These are phyloP conservation scores for Alternaria gansuensis DNA, from an alignment of 2,329 filamentous ascomycete genomes.

Conservation along the genomic window DNA sequence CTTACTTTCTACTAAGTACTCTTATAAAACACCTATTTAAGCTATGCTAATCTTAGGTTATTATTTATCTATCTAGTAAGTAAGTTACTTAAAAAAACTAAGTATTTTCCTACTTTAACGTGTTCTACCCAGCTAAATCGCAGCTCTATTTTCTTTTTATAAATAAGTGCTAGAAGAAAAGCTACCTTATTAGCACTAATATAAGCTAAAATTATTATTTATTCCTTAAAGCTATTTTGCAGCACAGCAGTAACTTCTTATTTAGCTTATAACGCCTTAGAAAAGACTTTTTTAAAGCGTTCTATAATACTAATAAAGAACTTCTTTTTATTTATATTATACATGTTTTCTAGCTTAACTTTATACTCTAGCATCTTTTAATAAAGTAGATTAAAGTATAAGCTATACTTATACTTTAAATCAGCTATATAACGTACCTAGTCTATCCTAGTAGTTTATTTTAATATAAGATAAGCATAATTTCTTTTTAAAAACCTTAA, in stretches of 20 bases:
- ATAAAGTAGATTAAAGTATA: slow-evolving; percentile 1
- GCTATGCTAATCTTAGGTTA: no score
- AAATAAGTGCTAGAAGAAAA: no score
- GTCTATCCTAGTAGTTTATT: not conserved
- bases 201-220: no score
- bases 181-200: no score
- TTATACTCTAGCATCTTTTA: not conserved
- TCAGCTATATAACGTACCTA: not conserved
- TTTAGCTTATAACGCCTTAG: not conserved
- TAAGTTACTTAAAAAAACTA: no score
- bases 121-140: no score
- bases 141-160: no score
- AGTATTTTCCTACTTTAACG: no score
- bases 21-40: no score
- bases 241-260: not conserved
- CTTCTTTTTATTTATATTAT: slow-evolving; percentile 2
- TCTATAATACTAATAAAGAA: not conserved
- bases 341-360: not conserved
- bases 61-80: no score
- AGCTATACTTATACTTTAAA: not conserved
- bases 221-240: not conserved
- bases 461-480: not conserved
- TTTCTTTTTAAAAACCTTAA: not conserved
- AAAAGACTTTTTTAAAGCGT: not conserved
- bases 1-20: no score